Conservation (phyloP, 2,329 filamentous ascomycete genomes). For the Monosporascus sp. region DNA sequence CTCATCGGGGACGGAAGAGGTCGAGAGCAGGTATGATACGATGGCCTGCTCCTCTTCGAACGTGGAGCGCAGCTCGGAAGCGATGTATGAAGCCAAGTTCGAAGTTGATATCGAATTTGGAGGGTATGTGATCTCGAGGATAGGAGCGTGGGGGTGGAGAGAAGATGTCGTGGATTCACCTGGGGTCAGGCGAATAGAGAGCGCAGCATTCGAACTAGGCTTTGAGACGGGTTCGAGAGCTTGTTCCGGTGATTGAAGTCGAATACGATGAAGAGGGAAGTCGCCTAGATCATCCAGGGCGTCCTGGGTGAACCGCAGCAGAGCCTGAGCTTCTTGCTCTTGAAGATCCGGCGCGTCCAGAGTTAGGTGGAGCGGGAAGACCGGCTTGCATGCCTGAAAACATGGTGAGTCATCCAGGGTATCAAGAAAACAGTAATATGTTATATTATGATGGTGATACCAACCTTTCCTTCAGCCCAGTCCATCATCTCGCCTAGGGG, state of each 20-base stretch:
- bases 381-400: slow-evolving; percentile 72
- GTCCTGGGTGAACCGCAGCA: slow-evolving; percentile 77
- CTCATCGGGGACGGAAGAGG: slow-evolving; percentile 47
- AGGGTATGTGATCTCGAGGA: slow-evolving; percentile 73
- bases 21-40: slow-evolving; percentile 67
- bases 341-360: slow-evolving; percentile 65
- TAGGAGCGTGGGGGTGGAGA: slow-evolving; percentile 63
- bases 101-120: slow-evolving; percentile 64
- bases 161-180: slow-evolving; percentile 54
- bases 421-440: neutral
- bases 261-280: slow-evolving; percentile 77
- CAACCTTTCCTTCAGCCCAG: slow-evolving; percentile 86
- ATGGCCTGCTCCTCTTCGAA: slow-evolving; percentile 88
- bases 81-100: slow-evolving; percentile 69
- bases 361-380: slow-evolving; percentile 79
- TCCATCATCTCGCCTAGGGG: slow-evolving; percentile 81
- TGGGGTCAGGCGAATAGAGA: slow-evolving; percentile 66
- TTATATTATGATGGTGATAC: slow-evolving; percentile 8
- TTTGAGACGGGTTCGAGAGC: slow-evolving; percentile 24
- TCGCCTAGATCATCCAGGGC: slow-evolving; percentile 82
- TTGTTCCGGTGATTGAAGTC: slow-evolving; percentile 55
- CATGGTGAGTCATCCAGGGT: neutral
- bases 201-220: slow-evolving; percentile 43
- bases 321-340: slow-evolving; percentile 61
- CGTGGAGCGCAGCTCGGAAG: slow-evolving; percentile 67